phyloP scores from a whole-genome alignment of 192 early-diverging fungal species.

The Dimargaris cristalligena region DNA sequence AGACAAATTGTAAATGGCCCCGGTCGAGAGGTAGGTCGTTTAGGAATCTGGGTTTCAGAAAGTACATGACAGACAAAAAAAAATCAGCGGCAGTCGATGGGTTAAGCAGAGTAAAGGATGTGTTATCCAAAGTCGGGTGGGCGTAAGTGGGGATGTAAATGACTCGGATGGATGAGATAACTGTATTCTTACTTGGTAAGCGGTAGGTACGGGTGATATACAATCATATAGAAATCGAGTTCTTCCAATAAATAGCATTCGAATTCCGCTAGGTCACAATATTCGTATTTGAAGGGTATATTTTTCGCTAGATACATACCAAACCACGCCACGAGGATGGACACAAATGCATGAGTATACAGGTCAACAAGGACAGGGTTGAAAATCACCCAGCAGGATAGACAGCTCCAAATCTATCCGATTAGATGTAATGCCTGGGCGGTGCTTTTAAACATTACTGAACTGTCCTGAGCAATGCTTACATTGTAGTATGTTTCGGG shows the following conservation, averaged over 20 bases:
- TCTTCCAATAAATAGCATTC: conserved; percentile 87
- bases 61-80: neutral
- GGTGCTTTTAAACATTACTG: neutral
- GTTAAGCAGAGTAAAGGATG: neutral
- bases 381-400: neutral
- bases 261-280: conserved; percentile 69
- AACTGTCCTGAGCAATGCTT: neutral
- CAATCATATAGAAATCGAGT: conserved; percentile 74
- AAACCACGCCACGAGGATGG: neutral
- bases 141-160: neutral
- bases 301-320: conserved; percentile 20
- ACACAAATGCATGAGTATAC: neutral
- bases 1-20: conserved; percentile 26
- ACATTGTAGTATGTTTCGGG: neutral
- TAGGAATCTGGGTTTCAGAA: conserved; percentile 14
- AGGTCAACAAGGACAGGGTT: neutral
- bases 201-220: conserved; percentile 76
- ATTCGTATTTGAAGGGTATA: conserved; percentile 40
- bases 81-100: neutral
- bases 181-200: conserved; percentile 48
- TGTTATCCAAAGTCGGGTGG: neutral
- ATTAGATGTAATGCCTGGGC: neutral
- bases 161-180: neutral
- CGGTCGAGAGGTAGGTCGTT: conserved; percentile 21
- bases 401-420: neutral